These are phyloP conservation scores for Hypocreales sp. DNA, from an alignment of 2,329 filamentous ascomycete genomes.

Conservation along the genomic window DNA sequence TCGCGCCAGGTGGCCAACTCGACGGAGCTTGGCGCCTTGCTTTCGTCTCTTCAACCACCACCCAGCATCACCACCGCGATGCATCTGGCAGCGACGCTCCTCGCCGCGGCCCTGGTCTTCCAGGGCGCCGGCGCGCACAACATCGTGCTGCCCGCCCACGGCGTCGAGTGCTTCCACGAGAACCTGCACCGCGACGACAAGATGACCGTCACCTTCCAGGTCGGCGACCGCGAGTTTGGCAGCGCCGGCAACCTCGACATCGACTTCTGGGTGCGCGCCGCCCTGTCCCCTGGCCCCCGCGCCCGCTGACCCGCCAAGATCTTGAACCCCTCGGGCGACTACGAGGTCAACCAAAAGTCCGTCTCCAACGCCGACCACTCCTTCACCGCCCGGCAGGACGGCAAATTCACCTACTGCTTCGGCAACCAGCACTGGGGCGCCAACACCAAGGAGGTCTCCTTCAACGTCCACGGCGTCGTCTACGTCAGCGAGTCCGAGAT, in stretches of 20 bases:
- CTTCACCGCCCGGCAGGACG: slow-evolving; percentile 73
- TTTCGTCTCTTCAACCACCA: not conserved
- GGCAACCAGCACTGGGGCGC: slow-evolving; percentile 98
- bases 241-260: slow-evolving; percentile 89
- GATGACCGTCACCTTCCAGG: slow-evolving; percentile 98
- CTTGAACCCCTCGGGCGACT: slow-evolving; percentile 58
- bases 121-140: slow-evolving; percentile 69
- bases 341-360: slow-evolving; percentile 65
- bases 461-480: slow-evolving; percentile 98
- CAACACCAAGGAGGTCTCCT: slow-evolving; percentile 93
- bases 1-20: too few species aligned
- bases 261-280: slow-evolving; percentile 77
- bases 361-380: slow-evolving; percentile 87
- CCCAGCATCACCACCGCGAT: slow-evolving; percentile 5
- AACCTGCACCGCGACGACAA: slow-evolving; percentile 80
- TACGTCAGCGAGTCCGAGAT: slow-evolving; percentile 85
- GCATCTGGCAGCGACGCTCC: slow-evolving; percentile 17
- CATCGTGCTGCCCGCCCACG: slow-evolving; percentile 86
- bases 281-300: not conserved
- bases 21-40: too few species aligned
- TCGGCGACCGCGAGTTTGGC: slow-evolving; percentile 91
- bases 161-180: slow-evolving; percentile 96
- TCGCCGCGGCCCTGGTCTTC: slow-evolving; percentile 24
- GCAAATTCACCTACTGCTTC: slow-evolving; percentile 93
- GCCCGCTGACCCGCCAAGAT: too few species aligned